These are phyloP conservation scores for Malus hybrid DNA, from an alignment of 331 rosid species.

Conservation along the genomic window DNA sequence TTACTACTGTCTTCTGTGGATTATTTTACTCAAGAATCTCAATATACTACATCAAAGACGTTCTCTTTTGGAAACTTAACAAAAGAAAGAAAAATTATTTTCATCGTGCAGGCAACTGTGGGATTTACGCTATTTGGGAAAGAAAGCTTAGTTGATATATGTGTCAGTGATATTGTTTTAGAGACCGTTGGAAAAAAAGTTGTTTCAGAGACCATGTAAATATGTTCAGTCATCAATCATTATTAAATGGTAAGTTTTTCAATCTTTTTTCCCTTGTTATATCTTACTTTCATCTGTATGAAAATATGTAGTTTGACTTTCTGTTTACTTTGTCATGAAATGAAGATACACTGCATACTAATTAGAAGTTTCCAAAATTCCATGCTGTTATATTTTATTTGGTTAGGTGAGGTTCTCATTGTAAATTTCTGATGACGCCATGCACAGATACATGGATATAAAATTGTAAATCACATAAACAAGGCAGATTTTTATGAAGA, in stretches of 20 bases:
- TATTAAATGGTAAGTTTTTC: constrained; percentile 32
- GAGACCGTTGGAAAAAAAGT: constrained; percentile 33
- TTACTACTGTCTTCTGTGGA: not conserved
- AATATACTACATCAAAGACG: not conserved
- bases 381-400: not conserved
- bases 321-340: not conserved
- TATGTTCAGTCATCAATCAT: constrained; percentile 7
- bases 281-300: constrained; percentile 1
- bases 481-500: not conserved
- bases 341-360: not conserved
- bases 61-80: not conserved
- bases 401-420: not conserved
- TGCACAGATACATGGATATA: not conserved
- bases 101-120: constrained; percentile 80
- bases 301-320: not conserved
- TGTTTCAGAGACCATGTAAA: constrained; percentile 33
- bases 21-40: constrained; percentile 1
- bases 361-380: not conserved
- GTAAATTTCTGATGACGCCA: not conserved
- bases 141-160: constrained; percentile 72
- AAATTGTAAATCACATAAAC: not conserved
- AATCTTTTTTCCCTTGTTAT: not conserved
- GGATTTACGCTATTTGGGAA: constrained; percentile 75
- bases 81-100: not conserved
- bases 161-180: constrained; percentile 45